Conservation (phyloP, 225 moss, liverwort and hornwort species). For the Pleurozium schreberi region DNA sequence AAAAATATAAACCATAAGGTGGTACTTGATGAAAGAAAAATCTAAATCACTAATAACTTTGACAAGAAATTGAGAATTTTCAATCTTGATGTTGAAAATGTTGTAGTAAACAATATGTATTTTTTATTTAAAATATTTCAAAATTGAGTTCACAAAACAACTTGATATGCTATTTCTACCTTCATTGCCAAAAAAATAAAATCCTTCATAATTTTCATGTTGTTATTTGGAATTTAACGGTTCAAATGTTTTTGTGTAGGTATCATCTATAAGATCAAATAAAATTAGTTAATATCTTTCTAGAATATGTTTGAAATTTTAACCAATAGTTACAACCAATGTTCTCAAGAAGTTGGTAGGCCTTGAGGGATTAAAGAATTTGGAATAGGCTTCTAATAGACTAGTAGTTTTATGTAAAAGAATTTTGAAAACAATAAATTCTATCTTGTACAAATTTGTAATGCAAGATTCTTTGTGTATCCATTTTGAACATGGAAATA, state of each 20-base stretch:
- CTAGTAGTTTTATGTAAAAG: background rate
- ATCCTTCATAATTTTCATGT: background rate
- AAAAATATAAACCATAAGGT: no score
- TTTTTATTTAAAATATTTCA: background rate
- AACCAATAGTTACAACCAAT: background rate
- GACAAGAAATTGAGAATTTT: no score
- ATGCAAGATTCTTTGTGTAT: background rate
- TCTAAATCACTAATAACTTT: background rate
- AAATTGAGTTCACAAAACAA: background rate
- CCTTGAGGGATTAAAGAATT: background rate
- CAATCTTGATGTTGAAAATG: background rate
- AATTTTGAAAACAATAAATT: background rate
- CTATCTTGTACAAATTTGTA: fast-evolving
- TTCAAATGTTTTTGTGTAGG: background rate
- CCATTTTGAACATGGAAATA: background rate
- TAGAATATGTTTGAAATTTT: background rate
- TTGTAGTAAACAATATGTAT: no score
- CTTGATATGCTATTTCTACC: background rate
- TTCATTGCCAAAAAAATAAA: background rate
- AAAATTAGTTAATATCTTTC: background rate
- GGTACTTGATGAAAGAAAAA: no score
- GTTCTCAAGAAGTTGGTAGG: background rate
- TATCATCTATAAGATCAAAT: background rate
- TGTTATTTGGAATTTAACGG: background rate
- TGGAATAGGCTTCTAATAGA: background rate